These are phyloP conservation scores for Yarrowia phangngaensis DNA, from an alignment of 805 yeast genomes.

Conservation along the genomic window DNA sequence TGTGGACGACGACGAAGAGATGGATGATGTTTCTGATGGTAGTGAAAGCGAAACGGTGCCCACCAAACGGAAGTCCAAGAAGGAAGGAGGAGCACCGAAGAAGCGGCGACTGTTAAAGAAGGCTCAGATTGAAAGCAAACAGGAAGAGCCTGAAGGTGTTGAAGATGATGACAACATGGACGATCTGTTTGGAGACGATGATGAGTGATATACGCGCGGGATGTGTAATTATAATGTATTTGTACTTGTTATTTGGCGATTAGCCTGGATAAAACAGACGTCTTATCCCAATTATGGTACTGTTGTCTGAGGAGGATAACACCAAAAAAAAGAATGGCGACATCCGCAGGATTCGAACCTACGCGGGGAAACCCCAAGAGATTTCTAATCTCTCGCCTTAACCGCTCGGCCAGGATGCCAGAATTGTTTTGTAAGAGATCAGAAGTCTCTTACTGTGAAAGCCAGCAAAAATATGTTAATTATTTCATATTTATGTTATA, in stretches of 20 bases:
- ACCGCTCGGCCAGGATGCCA: constrained; percentile 7
- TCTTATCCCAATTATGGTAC: not conserved
- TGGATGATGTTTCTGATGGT: constrained; percentile 35
- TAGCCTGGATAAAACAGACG: not conserved
- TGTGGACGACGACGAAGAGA: constrained; percentile 30
- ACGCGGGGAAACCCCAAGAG: constrained; percentile 6
- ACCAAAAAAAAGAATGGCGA: not conserved
- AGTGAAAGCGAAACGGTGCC: constrained; percentile 29
- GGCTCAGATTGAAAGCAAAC: constrained; percentile 42
- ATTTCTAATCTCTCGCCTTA: constrained; percentile 5
- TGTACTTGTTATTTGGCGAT: not conserved
- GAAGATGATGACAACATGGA: constrained; percentile 31
- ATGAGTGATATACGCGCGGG: not conserved
- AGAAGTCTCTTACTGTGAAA: no score
- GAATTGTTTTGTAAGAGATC: no score
- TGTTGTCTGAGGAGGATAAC: not conserved
- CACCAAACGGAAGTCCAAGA: constrained; percentile 29
- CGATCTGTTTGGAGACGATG: constrained; percentile 33
- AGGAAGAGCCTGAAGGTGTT: constrained; percentile 33
- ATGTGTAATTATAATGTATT: constrained; percentile 21
- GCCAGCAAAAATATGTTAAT: no score
- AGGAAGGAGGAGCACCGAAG: constrained; percentile 29
- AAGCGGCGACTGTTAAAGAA: constrained; percentile 32
- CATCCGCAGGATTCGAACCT: constrained; percentile 7
- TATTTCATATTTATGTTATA: no score